phyloP scores from a whole-genome alignment of 2,329 filamentous ascomycete genomes.

The Cadophora malorum region DNA sequence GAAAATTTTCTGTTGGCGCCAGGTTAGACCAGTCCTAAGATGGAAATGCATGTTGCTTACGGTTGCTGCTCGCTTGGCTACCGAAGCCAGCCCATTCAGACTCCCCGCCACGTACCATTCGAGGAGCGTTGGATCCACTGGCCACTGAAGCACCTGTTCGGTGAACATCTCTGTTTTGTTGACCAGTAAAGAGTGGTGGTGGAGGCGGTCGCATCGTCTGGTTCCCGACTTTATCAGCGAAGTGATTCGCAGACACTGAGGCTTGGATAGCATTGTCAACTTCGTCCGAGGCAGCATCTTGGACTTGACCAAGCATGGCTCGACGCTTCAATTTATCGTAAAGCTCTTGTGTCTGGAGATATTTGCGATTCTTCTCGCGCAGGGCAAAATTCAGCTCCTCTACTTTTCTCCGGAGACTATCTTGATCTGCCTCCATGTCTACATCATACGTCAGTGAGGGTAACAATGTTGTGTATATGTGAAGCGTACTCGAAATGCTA shows the following conservation, averaged over 20 bases:
- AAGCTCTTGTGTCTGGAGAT: slow-evolving; percentile 70
- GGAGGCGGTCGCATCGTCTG: slow-evolving; percentile 32
- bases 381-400: slow-evolving; percentile 71
- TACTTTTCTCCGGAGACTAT: slow-evolving; percentile 71
- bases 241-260: slow-evolving; percentile 39
- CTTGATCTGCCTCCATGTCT: slow-evolving; percentile 67
- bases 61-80: slow-evolving; percentile 33
- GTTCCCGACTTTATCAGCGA: slow-evolving; percentile 36
- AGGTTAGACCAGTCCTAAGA: background rate
- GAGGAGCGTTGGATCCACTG: slow-evolving; percentile 22
- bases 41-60: slow-evolving; percentile 26
- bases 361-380: slow-evolving; percentile 73
- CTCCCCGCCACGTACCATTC: slow-evolving; percentile 24
- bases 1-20: slow-evolving; percentile 32
- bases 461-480: background rate
- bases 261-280: slow-evolving; percentile 51
- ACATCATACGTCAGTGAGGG: slow-evolving; percentile 23
- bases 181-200: slow-evolving; percentile 33
- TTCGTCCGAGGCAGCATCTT: slow-evolving; percentile 60
- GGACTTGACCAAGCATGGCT: slow-evolving; percentile 60
- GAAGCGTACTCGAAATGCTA: slow-evolving; percentile 64
- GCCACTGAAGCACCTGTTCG: slow-evolving; percentile 19
- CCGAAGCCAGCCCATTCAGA: slow-evolving; percentile 37
- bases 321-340: slow-evolving; percentile 66
- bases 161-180: slow-evolving; percentile 26